Base-by-base conservation (phyloP, 352 stramenopile genomes). In the Globisporangium middletonii region DNA sequence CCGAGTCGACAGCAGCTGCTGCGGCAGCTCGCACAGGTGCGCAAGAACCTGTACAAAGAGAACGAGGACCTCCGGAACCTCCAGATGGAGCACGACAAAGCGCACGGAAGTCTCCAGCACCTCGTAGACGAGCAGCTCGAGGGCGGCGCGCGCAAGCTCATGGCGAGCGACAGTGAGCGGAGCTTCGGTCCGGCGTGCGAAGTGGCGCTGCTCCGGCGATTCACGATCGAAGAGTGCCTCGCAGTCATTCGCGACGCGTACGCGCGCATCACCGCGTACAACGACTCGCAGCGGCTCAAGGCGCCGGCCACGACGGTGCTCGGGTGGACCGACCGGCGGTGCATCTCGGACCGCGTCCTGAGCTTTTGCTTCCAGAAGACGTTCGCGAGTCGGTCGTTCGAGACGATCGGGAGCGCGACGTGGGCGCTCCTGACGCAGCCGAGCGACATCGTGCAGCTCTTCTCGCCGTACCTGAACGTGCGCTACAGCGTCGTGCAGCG, bases 401-500 rank as follows among this genome's bases (percentile, higher is more conserved):
- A 52, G 18, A 58, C 74, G 19, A 28, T 81, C 42, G 62, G 62
- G 4, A 53, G 64, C 19, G 64, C 47, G 37, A 75, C 70, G 19
- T 81, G 72, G 72, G 35, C 59, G 33, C 53, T 81, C 30, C 48
- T 65, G 27, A 59, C 67, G 9, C 53, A 65, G n/a, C 60, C 64
- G 30, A 69, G 65, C 59, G 59, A 58, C 47, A 50, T 66, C 16
- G 47, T 38, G 33, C 60, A 58, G 46, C 63, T 79, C 48, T 77
- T 69, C 62, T 82, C 73, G 33, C 68, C 74, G 15, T 77, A 72
- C 49, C 53, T 81, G 44, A 72, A 79, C 57, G 66, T 73, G 28
- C 45, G 45, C 19, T 52, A 51, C 45, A 65, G 73, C 50, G 53
- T 67, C 38, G 68, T 83, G 35, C 71, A 83, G 54, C 62, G 60